phyloP scores from a whole-genome alignment of 1,284 basidiomycete species.

The Ustilago lituana region DNA sequence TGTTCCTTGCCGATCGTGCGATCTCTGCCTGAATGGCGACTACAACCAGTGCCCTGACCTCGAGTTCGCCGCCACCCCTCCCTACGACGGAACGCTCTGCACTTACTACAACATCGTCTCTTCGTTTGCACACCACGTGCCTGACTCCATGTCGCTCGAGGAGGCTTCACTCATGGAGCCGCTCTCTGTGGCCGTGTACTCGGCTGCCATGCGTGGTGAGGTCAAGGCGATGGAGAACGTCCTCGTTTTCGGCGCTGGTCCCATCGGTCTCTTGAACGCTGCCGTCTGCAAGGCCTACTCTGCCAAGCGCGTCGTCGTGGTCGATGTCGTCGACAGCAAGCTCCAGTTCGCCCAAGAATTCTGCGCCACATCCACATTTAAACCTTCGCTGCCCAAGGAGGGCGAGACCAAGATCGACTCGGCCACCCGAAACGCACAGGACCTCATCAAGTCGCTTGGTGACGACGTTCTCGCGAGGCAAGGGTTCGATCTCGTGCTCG shows the following conservation, averaged over 20 bases:
- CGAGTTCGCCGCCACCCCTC: slow-evolving; percentile 86
- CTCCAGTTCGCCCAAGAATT: slow-evolving; percentile 87
- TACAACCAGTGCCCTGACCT: slow-evolving; percentile 73
- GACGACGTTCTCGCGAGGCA: slow-evolving; percentile 69
- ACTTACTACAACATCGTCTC: slow-evolving; percentile 71
- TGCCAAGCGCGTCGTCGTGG: slow-evolving; percentile 61
- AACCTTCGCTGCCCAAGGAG: slow-evolving; percentile 70
- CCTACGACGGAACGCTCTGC: slow-evolving; percentile 84
- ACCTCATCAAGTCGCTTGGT: slow-evolving; percentile 69
- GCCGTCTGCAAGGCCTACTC: slow-evolving; percentile 83
- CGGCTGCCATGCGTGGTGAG: slow-evolving; percentile 79
- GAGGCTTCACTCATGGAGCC: slow-evolving; percentile 82
- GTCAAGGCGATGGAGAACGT: slow-evolving; percentile 71
- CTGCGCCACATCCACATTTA: slow-evolving; percentile 84
- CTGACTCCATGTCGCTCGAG: slow-evolving; percentile 68
- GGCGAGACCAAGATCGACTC: slow-evolving; percentile 66
- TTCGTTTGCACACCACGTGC: slow-evolving; percentile 67
- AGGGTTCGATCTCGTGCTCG: slow-evolving; percentile 73
- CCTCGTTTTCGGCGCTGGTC: slow-evolving; percentile 82
- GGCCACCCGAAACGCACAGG: slow-evolving; percentile 70
- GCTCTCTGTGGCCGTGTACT: slow-evolving; percentile 88
- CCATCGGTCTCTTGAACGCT: slow-evolving; percentile 90
- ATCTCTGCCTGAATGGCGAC: slow-evolving; percentile 63
- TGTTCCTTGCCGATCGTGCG: slow-evolving; percentile 78
- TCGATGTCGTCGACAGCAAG: slow-evolving; percentile 80